These are phyloP conservation scores for Salix caprea DNA, from an alignment of 345 rosid genomes.

Conservation along the genomic window DNA sequence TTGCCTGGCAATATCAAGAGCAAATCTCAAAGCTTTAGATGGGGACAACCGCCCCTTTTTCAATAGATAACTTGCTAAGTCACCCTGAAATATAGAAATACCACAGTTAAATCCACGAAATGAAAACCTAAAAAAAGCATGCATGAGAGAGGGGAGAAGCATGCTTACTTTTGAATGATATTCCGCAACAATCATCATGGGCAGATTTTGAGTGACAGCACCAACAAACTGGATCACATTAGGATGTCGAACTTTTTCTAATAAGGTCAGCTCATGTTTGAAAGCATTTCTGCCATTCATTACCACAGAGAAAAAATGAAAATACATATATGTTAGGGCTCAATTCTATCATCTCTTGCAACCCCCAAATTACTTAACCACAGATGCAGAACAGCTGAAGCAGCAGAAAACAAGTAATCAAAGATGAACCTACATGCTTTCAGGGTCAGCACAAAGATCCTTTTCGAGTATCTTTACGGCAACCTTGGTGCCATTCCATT, in stretches of 20 bases:
- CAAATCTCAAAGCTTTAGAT: conserved; percentile 70
- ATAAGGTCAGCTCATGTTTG: conserved; percentile 69
- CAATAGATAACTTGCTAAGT: conserved; percentile 67
- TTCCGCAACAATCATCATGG: conserved; percentile 95
- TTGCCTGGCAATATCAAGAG: conserved; percentile 90
- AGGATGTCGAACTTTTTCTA: conserved; percentile 93
- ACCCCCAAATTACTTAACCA: background rate
- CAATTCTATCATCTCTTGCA: background rate
- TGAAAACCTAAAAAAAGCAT: background rate
- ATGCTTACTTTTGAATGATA: conserved; percentile 71
- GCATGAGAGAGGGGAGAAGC: conserved; percentile 11
- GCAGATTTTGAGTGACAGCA: conserved; percentile 94
- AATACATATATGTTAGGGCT: background rate
- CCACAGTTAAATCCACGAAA: background rate
- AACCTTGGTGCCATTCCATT: conserved; percentile 97
- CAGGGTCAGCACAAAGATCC: conserved; percentile 63
- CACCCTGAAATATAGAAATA: conserved; percentile 58
- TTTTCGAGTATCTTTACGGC: conserved; percentile 82
- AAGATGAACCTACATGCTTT: conserved; percentile 55
- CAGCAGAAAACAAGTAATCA: too few relatives aligned
- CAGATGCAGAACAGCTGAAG: background rate
- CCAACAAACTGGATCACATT: conserved; percentile 96
- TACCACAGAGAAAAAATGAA: conserved; percentile 2
- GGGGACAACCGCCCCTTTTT: conserved; percentile 89
- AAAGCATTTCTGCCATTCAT: conserved; percentile 62